Evolutionary conservation across 768 basidiomycete genomes (phyloP).

Genomic region (Hygrophoropsis aurantiaca): DNA sequence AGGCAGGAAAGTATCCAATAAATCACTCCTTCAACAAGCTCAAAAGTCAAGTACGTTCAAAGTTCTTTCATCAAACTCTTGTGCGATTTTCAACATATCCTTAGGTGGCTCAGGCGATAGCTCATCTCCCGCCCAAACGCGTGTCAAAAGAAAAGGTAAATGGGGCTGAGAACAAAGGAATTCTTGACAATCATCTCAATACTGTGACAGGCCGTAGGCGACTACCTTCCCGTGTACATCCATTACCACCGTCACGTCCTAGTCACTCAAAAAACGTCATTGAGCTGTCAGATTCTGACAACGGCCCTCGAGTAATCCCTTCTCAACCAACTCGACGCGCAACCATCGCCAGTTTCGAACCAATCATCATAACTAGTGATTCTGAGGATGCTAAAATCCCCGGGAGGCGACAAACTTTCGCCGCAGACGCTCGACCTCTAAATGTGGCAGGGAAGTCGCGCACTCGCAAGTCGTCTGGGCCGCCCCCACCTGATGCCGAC

Average conservation of each 20-base stretch:
- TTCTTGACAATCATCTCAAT: background rate
- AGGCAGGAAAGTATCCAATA: slow-evolving; percentile 6
- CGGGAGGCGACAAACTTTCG: background rate
- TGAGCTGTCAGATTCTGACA: slow-evolving; percentile 25
- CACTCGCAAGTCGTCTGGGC: background rate
- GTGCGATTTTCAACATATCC: background rate
- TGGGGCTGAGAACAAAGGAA: background rate
- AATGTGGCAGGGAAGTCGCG: background rate
- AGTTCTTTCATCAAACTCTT: background rate
- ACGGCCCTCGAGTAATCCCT: background rate
- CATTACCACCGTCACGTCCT: slow-evolving; percentile 8
- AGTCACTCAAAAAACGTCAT: slow-evolving; percentile 2
- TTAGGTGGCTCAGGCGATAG: no score
- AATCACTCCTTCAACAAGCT: slow-evolving; percentile 11
- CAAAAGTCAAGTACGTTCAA: slow-evolving; percentile 15
- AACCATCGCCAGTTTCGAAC: slow-evolving; percentile 3
- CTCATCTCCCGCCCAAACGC: background rate
- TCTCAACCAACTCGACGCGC: background rate
- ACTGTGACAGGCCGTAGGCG: slow-evolving; percentile 9
- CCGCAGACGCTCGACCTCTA: background rate
- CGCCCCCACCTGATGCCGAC: slow-evolving; percentile 15
- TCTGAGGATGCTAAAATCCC: slow-evolving; percentile 15
- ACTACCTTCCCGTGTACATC: slow-evolving; percentile 11
- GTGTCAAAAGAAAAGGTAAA: background rate
- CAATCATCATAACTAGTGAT: slow-evolving; percentile 24